Conservation (phyloP, 1,284 basidiomycete genomes). For the Puccinia triticina region DNA sequence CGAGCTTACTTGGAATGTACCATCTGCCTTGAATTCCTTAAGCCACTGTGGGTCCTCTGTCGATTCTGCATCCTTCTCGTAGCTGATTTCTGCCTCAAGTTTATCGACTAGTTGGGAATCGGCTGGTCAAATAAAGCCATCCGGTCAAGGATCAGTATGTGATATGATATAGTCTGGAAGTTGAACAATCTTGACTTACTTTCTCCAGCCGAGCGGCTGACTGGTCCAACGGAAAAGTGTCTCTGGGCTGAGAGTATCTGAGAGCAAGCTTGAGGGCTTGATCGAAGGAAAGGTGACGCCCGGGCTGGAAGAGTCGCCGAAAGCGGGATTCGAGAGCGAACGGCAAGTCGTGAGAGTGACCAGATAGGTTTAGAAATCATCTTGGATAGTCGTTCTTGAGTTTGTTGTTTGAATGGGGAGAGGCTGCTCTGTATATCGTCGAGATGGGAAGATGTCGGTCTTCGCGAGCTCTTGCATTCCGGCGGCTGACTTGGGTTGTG, state of each 20-base stretch:
- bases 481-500: too few relatives aligned
- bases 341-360: slow-evolving; percentile 12
- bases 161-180: neutral
- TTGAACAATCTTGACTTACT: neutral
- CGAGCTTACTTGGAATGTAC: slow-evolving; percentile 41
- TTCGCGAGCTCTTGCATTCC: too few relatives aligned
- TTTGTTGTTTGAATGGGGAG: neutral
- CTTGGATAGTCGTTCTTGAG: neutral
- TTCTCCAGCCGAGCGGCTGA: slow-evolving; percentile 25
- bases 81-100: slow-evolving; percentile 40
- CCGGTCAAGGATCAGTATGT: neutral
- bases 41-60: slow-evolving; percentile 45
- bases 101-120: slow-evolving; percentile 44
- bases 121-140: slow-evolving; percentile 23
- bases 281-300: slow-evolving; percentile 17
- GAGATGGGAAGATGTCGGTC: neutral
- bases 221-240: neutral
- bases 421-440: neutral
- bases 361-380: slow-evolving; percentile 27
- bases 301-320: neutral
- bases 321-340: slow-evolving; percentile 2
- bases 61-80: slow-evolving; percentile 41
- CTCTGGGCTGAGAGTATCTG: slow-evolving; percentile 8
- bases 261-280: slow-evolving; percentile 13
- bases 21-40: slow-evolving; percentile 47